Base-by-base conservation (phyloP, 148 eudicot species). In the Amaranthus palmeri region DNA sequence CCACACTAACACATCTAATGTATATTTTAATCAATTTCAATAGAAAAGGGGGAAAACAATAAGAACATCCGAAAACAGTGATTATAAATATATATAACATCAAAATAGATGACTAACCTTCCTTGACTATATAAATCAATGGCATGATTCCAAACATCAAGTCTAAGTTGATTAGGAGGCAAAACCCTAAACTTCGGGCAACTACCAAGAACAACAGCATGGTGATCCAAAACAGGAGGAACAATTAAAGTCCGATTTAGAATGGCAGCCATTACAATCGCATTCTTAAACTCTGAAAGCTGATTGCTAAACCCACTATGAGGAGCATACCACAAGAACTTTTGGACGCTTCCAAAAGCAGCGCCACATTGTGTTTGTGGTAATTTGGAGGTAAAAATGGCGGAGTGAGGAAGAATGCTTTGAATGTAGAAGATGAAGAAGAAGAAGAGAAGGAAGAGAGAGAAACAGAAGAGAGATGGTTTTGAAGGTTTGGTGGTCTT, bases 241-340 rank as follows among this genome's bases (percentile, higher is more conserved):
- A 93, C 90, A 63, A 93, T 71, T 10, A 93, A 70, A 13, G 96
- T 91, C 13, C 98, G 90, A 75, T 93, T 89, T 5, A 91, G 85
- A 18, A 93, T 86, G 0, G 74, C 81, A 2, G 98, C 84, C 82
- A 93, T 75, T 10, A 91, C 49, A 73, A 91, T 3, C 5, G 96
- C 93, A 67, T 89, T 87, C 64, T 85, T 88, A 84, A 93, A 76
- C 81, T 91, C 96, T 7, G 91, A 85, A n/a, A 93, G 76, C 85
- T 93, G 97, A 75, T 93, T 93, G 84, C 90, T 91, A 85, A 93
- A 93, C 40, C 98, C 98, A 62, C 97, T 93, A 81, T 93, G 98
- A 1, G 98, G 97, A 0, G 96, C 90, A 73, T 93, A 93, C 85
- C 77, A 86, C 9, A 89, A 74, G 79, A 87, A 91, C 70, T 78